phyloP scores from a whole-genome alignment of 345 rosid genomes.

The Triadica sebifera region DNA sequence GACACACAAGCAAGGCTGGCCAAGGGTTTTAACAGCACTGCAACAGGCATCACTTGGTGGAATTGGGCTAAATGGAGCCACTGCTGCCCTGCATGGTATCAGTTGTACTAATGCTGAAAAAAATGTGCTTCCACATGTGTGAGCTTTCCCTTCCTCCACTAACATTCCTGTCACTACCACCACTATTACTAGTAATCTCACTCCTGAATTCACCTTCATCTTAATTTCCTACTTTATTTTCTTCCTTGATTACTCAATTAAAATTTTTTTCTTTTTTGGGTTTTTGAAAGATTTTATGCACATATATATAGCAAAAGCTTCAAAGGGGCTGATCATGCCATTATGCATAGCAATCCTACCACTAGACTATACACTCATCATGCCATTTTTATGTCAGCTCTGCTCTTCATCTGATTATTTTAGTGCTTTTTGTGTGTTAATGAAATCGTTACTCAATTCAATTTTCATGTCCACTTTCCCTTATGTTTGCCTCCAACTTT shows the following conservation, averaged over 20 bases:
- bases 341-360: slow-evolving; percentile 34
- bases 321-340: slow-evolving; percentile 22
- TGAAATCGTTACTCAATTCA: slow-evolving; percentile 27
- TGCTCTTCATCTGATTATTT: slow-evolving; percentile 22
- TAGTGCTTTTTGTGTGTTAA: slow-evolving; percentile 5
- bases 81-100: slow-evolving; percentile 82
- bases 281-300: too few species aligned
- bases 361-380: slow-evolving; percentile 11
- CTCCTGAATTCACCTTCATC: slow-evolving; percentile 6
- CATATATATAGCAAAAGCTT: slow-evolving; percentile 17
- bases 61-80: slow-evolving; percentile 75
- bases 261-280: background rate
- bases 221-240: background rate
- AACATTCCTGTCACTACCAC: slow-evolving; percentile 34
- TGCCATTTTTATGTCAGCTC: slow-evolving; percentile 22
- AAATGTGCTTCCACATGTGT: slow-evolving; percentile 65
- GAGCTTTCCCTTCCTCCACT: slow-evolving; percentile 36
- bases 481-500: background rate
- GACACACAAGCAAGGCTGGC: slow-evolving; percentile 79
- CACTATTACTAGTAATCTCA: slow-evolving; percentile 27
- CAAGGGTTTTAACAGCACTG: slow-evolving; percentile 64
- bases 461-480: slow-evolving; percentile 21
- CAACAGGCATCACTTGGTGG: slow-evolving; percentile 76
- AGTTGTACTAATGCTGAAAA: slow-evolving; percentile 77
- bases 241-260: background rate